Evolutionary conservation across 441 rosid genomes (phyloP).

Genomic region (Bocquillonia castaneifolia): DNA sequence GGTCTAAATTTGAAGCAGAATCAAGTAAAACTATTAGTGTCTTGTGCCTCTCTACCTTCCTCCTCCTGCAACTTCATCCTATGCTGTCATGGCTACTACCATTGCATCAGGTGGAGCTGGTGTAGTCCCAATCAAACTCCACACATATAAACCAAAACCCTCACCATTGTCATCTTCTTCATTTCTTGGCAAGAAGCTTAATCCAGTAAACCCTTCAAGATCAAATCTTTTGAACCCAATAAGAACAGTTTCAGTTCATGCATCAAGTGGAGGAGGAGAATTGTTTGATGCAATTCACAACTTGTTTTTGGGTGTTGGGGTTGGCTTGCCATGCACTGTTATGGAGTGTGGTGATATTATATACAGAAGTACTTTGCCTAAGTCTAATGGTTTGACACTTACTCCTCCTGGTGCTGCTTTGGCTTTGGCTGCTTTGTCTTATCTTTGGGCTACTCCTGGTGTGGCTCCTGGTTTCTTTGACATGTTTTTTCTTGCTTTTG

Average conservation of each 20-base stretch:
- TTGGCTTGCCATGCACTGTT: conserved; percentile 91
- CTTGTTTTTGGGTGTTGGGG: conserved; percentile 83
- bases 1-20: conserved; percentile 32
- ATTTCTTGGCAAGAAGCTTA: conserved; percentile 60
- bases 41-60: not conserved
- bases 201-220: conserved; percentile 25
- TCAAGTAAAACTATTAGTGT: conserved; percentile 9
- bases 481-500: conserved; percentile 88
- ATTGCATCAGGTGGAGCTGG: conserved; percentile 50
- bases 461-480: conserved; percentile 97
- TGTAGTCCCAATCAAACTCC: conserved; percentile 39
- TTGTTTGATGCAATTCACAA: conserved; percentile 52
- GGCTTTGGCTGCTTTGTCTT: conserved; percentile 78
- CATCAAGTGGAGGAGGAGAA: conserved; percentile 50
- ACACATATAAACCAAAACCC: conserved; percentile 22
- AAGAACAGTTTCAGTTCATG: conserved; percentile 29
- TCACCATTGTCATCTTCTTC: conserved; percentile 41
- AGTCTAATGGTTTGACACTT: conserved; percentile 57
- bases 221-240: conserved; percentile 24
- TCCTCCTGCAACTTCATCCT: conserved; percentile 6
- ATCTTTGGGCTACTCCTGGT: conserved; percentile 97
- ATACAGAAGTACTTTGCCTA: conserved; percentile 91
- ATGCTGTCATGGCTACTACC: conserved; percentile 46
- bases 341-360: conserved; percentile 97
- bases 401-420: conserved; percentile 73